Evolutionary conservation across 1,284 basidiomycete genomes (phyloP), one percentile per base, ranked within the genome.

Genomic region (Ceratobasidium sp.): DNA sequence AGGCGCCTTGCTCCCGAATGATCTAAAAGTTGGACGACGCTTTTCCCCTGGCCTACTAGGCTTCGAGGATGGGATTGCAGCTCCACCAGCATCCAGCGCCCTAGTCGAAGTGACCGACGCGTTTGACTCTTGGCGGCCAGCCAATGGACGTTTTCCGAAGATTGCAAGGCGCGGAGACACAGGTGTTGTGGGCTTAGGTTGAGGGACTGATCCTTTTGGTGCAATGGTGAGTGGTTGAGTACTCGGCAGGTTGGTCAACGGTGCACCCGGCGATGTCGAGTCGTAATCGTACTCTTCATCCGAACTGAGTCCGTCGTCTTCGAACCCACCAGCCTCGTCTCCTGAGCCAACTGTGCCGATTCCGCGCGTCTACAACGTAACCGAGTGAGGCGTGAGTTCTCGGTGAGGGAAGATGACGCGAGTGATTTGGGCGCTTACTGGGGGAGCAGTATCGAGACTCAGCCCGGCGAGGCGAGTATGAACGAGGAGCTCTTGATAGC

Each of bases 321-420:
- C 89, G 80, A 90, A 91, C 28, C 87, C 88, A 1, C 89, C 90
- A 9, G 87, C 90, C 0, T 83, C 85, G n/a, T 89, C 87, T 4
- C 78, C 61, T 1, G 92, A 93, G 55, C 93, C 91, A 76, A 96
- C 87, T 0, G 96, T 97, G 69, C 96, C 96, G 51, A 97, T 93
- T 20, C 96, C 95, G 86, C 95, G 91, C 23, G 95, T 95, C 95
- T 97, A 83, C 77, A 42, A 60, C n/a, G n/a, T n/a, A n/a, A n/a
- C n/a, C n/a, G 12, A 33, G 18, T 64, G n/a, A 28, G 61, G 53
- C 53, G 20, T 63, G 18, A 63, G 61, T 39, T 42, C 53, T 63
- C 61, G 61, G 61, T 28, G 15, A 63, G 40, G 61, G 39, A 42
- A 63, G n/a, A 63, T 23, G 55, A 39, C 23, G n/a, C 6, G 28